Conservation (phyloP, 305 asterid species). For the Fraxinus angustifolia region DNA sequence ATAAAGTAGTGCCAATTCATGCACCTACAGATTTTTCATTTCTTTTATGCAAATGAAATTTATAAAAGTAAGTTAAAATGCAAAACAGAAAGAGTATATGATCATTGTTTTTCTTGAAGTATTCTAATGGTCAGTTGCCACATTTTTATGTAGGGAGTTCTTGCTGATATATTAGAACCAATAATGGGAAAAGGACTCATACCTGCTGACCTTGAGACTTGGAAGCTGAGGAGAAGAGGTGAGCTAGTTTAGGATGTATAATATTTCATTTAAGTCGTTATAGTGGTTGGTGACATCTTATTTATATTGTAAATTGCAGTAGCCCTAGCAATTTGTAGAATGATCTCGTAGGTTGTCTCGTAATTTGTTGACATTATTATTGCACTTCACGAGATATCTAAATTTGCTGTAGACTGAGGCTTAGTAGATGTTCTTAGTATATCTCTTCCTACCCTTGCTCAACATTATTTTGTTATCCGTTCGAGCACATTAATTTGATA, state of each 20-base stretch:
- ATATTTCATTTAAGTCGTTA: not conserved
- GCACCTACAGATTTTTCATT: not conserved
- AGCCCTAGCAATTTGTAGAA: not conserved
- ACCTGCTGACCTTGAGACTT: conserved; percentile 93
- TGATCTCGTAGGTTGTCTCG: not conserved
- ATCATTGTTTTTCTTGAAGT: not conserved
- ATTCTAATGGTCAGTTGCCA: not conserved
- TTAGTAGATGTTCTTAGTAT: not conserved
- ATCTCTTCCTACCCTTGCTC: not conserved
- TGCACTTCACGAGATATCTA: not conserved
- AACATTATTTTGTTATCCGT: not conserved
- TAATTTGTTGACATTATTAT: conserved; percentile 3
- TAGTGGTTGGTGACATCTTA: not conserved
- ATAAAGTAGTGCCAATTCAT: not conserved
- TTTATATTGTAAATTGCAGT: not conserved
- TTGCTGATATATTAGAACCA: conserved; percentile 96
- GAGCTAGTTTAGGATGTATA: conserved; percentile 17
- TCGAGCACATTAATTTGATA: not conserved
- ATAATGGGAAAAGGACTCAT: conserved; percentile 98
- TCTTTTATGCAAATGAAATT: not conserved
- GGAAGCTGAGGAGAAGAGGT: conserved; percentile 98
- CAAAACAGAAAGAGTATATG: not conserved
- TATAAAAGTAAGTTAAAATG: not conserved
- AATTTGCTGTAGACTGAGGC: not conserved
- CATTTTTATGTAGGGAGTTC: conserved; percentile 66